Conservation (phyloP, 2,329 filamentous ascomycete genomes). For the Colletotrichum sp. region DNA sequence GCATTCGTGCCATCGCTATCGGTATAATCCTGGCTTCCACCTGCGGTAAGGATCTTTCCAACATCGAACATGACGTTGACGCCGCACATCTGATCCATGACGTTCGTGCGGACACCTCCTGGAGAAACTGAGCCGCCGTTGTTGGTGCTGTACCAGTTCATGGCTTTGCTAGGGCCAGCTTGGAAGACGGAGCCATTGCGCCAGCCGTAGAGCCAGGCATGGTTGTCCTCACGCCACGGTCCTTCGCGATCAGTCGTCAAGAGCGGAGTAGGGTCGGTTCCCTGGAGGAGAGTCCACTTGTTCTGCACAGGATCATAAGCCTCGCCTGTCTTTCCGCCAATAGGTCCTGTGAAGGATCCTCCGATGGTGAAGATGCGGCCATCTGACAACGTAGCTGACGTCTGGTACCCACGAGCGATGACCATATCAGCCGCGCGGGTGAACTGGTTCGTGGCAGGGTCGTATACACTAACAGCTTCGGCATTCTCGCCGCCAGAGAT, state of each 20-base stretch:
- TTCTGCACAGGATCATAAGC: slow-evolving; percentile 50
- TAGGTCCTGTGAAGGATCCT: slow-evolving; percentile 55
- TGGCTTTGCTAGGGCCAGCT: slow-evolving; percentile 55
- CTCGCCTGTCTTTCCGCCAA: slow-evolving; percentile 60
- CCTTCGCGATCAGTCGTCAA: slow-evolving; percentile 55
- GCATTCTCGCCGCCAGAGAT: slow-evolving; percentile 59
- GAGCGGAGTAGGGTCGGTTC: slow-evolving; percentile 50
- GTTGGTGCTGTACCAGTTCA: slow-evolving; percentile 61
- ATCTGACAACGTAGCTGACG: slow-evolving; percentile 52
- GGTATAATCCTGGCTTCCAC: slow-evolving; percentile 53
- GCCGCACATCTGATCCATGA: slow-evolving; percentile 58
- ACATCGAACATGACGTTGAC: slow-evolving; percentile 63
- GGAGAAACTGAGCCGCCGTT: slow-evolving; percentile 41
- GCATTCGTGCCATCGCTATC: slow-evolving; percentile 42
- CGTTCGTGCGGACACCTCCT: slow-evolving; percentile 46
- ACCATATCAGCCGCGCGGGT: slow-evolving; percentile 44
- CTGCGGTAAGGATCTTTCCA: slow-evolving; percentile 60
- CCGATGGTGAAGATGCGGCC: slow-evolving; percentile 64
- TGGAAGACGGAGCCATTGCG: slow-evolving; percentile 58
- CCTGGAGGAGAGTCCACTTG: slow-evolving; percentile 49
- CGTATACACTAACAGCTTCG: slow-evolving; percentile 52
- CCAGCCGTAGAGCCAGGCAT: slow-evolving; percentile 36
- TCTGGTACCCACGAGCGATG: slow-evolving; percentile 57
- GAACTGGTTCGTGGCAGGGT: slow-evolving; percentile 43
- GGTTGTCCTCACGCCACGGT: slow-evolving; percentile 48